Conservation (phyloP, 2,329 filamentous ascomycete species). For the Cytospora paraplurivora region DNA sequence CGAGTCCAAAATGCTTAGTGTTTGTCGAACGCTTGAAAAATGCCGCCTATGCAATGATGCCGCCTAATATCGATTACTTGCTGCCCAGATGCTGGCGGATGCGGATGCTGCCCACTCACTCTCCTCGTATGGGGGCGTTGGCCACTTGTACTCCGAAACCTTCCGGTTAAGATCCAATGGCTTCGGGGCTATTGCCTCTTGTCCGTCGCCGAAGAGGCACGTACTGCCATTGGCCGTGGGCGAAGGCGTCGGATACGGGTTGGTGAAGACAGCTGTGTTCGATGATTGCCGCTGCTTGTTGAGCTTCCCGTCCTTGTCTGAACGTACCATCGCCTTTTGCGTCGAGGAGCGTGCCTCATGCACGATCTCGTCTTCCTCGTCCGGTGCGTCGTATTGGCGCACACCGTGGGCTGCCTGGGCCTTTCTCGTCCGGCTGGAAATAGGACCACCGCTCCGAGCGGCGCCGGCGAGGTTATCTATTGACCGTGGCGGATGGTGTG, state of each 20-base stretch:
- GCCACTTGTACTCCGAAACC: constrained; percentile 71
- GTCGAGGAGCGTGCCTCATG: constrained; percentile 85
- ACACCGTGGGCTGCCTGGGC: constrained; percentile 75
- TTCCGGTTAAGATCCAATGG: constrained; percentile 70
- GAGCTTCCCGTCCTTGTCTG: constrained; percentile 59
- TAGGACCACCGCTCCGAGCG: constrained; percentile 57
- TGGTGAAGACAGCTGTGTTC: constrained; percentile 62
- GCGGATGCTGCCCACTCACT: constrained; percentile 87
- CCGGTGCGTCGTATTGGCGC: constrained; percentile 88
- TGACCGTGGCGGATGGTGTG: constrained; percentile 63
- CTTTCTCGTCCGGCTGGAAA: constrained; percentile 78
- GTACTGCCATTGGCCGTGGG: constrained; percentile 82
- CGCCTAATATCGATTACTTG: constrained; percentile 62
- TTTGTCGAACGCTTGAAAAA: constrained; percentile 16
- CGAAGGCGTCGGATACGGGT: constrained; percentile 68
- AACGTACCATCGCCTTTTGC: constrained; percentile 70
- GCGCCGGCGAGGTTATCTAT: constrained; percentile 64
- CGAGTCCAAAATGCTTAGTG: constrained; percentile 21
- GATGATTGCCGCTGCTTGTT: constrained; percentile 60
- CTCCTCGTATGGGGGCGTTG: constrained; percentile 93
- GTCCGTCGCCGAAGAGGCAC: constrained; percentile 69
- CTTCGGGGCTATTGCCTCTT: constrained; percentile 65
- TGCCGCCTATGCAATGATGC: constrained; percentile 27
- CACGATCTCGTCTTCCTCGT: constrained; percentile 93
- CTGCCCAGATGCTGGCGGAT: constrained; percentile 78